Conservation (phyloP, 108 stramenopile species). For the Craspedostauros australis region DNA sequence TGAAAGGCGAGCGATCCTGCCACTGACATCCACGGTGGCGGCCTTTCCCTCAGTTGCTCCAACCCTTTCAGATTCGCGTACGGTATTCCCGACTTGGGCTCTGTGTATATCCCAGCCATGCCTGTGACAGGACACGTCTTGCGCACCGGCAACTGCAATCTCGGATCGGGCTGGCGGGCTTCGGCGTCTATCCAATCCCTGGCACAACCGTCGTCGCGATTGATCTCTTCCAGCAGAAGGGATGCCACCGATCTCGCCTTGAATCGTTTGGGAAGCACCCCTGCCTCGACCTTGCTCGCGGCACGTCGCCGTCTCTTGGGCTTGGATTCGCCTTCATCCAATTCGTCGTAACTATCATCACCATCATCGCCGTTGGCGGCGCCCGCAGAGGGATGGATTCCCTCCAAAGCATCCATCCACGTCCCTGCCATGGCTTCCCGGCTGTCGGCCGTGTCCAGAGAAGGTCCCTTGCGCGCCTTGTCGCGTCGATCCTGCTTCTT, state of each 20-base stretch:
- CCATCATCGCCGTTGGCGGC: slow-evolving; percentile 33
- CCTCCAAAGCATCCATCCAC: slow-evolving; percentile 81
- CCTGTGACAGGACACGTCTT: slow-evolving; percentile 85
- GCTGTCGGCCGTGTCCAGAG: slow-evolving; percentile 17
- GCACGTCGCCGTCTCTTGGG: slow-evolving; percentile 15
- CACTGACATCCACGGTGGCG: slow-evolving; percentile 79
- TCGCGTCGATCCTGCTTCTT: slow-evolving; percentile 63
- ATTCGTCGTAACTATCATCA: slow-evolving; percentile 77
- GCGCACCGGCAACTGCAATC: slow-evolving; percentile 35
- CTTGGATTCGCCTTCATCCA: slow-evolving; percentile 56
- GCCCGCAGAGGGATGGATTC: slow-evolving; percentile 36
- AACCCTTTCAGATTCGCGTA: slow-evolving; percentile 71
- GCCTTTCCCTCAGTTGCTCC: slow-evolving; percentile 77
- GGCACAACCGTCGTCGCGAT: slow-evolving; percentile 55
- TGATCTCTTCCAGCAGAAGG: slow-evolving; percentile 71
- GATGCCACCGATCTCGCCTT: slow-evolving; percentile 68
- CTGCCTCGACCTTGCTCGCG: slow-evolving; percentile 5
- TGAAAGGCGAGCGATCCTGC: slow-evolving; percentile 34
- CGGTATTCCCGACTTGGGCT: slow-evolving; percentile 74
- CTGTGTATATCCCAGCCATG: slow-evolving; percentile 58
- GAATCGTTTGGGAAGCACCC: slow-evolving; percentile 63
- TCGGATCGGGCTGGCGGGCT: slow-evolving; percentile 9
- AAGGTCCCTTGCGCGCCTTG: slow-evolving; percentile 61
- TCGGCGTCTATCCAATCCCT: slow-evolving; percentile 59
- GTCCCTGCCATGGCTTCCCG: slow-evolving; percentile 49